Conservation (phyloP, 371 early-diverging fungal species). For the Gilbertella persicaria region DNA sequence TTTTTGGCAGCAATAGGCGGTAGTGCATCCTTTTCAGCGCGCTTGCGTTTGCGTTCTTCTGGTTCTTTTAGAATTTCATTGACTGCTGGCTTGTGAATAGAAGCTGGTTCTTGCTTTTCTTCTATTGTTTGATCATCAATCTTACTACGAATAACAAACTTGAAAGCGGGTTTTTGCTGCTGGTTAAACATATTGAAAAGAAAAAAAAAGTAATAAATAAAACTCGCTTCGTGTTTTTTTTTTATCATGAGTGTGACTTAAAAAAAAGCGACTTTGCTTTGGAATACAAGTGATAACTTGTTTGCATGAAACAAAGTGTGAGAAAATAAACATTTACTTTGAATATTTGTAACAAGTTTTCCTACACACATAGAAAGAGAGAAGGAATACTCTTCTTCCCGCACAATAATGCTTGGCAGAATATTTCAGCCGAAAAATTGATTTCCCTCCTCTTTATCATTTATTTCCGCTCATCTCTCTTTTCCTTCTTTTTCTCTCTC, state of each 20-base stretch:
- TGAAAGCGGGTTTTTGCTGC: slow-evolving; percentile 42
- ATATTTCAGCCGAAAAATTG: neutral
- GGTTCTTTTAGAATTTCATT: no score
- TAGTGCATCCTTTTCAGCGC: slow-evolving; percentile 24
- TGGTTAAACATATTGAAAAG: slow-evolving; percentile 34
- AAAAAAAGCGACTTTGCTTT: no score
- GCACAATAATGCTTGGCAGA: neutral
- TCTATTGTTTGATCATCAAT: slow-evolving; percentile 11
- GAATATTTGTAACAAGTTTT: neutral
- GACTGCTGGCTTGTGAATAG: neutral
- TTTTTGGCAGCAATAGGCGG: slow-evolving; percentile 38
- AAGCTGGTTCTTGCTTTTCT: neutral
- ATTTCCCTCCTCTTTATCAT: neutral
- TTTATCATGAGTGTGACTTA: no score
- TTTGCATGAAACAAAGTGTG: no score
- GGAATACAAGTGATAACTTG: no score
- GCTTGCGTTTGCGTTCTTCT: slow-evolving; percentile 42
- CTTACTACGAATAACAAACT: slow-evolving; percentile 46
- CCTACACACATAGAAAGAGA: neutral
- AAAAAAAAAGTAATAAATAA: neutral
- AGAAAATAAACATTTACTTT: neutral
- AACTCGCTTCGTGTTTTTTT: no score
- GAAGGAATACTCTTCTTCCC: no score
- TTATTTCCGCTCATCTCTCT: neutral
- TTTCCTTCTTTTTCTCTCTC: slow-evolving; percentile 5